phyloP scores from a whole-genome alignment of 345 rosid species.

The Acer yangbiense region DNA sequence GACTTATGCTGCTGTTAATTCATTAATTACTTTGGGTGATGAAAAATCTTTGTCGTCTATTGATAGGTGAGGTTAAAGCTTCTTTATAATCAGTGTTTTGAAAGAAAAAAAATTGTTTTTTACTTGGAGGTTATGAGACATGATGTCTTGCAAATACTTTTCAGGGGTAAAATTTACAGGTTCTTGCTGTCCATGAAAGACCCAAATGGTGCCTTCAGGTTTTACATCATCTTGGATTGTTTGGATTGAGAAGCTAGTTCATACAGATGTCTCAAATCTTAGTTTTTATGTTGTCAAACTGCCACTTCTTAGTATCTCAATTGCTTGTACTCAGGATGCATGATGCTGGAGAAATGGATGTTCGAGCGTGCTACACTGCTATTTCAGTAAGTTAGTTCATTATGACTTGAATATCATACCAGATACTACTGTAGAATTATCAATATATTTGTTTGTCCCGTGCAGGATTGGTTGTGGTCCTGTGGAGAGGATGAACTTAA shows the following conservation, averaged over 20 bases:
- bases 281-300: not conserved
- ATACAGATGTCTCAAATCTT: conserved; percentile 7
- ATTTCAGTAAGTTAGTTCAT: conserved; percentile 58
- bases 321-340: conserved; percentile 68
- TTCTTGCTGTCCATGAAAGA: conserved; percentile 81
- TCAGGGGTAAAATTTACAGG: conserved; percentile 58
- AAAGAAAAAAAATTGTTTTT: not conserved
- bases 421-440: not conserved
- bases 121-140: conserved; percentile 25
- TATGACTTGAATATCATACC: not conserved
- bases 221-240: conserved; percentile 13
- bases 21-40: conserved; percentile 89
- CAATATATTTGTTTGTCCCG: not conserved
- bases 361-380: conserved; percentile 96
- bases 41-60: conserved; percentile 67
- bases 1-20: conserved; percentile 90
- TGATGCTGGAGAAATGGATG: conserved; percentile 93
- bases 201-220: conserved; percentile 85
- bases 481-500: not conserved
- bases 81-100: not conserved
- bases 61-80: conserved; percentile 62
- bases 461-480: not conserved
- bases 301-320: not conserved
- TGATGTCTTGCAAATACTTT: conserved; percentile 28
- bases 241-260: conserved; percentile 10